Evolutionary conservation across 2,329 filamentous ascomycete species (phyloP).

Genomic region (Aspergillus sclerotialis): DNA sequence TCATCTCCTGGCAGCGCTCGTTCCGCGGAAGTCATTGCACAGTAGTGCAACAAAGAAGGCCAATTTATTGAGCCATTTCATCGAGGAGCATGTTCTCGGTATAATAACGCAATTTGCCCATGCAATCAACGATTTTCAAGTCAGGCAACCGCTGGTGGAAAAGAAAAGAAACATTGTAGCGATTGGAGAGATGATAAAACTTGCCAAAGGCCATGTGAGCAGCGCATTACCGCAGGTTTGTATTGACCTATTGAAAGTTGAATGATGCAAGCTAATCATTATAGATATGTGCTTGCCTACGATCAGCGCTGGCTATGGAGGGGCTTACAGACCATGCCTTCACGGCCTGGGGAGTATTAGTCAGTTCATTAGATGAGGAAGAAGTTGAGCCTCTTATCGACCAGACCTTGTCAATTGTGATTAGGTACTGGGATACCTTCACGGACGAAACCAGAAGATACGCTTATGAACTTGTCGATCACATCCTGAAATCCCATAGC

Average conservation of each 20-base stretch:
- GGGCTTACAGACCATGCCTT: constrained; percentile 74
- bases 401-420: constrained; percentile 81
- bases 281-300: constrained; percentile 83
- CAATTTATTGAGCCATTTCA: constrained; percentile 63
- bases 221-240: constrained; percentile 77
- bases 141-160: constrained; percentile 55
- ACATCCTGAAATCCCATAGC: constrained; percentile 58
- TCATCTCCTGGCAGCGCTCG: constrained; percentile 43
- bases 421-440: constrained; percentile 69
- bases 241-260: constrained; percentile 5
- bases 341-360: constrained; percentile 73
- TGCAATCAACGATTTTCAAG: constrained; percentile 61
- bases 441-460: constrained; percentile 52
- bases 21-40: constrained; percentile 42
- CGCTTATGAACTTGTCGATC: constrained; percentile 57
- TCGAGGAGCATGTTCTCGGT: constrained; percentile 77
- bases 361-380: constrained; percentile 66
- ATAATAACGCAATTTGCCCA: constrained; percentile 79
- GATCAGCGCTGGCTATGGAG: constrained; percentile 70
- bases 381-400: constrained; percentile 76
- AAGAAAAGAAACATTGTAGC: constrained; percentile 72
- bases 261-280: constrained; percentile 5
- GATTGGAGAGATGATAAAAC: constrained; percentile 77
- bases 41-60: constrained; percentile 42
- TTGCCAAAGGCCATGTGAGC: constrained; percentile 66